Base-by-base conservation (phyloP, 192 early-diverging fungal genomes). In the Jimgerdemannia lactiflua region DNA sequence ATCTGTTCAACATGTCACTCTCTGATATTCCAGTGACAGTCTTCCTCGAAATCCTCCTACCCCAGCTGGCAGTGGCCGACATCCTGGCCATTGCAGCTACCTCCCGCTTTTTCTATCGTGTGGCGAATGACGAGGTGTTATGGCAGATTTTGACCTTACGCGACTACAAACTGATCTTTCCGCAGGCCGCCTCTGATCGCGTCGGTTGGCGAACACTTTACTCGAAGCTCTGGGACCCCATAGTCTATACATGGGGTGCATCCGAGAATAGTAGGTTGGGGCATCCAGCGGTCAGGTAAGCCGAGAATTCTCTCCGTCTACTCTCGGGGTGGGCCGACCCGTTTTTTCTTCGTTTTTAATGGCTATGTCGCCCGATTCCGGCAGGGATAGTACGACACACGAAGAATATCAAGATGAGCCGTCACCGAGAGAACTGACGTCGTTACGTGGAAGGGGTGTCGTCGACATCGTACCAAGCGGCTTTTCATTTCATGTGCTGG, bases 401-500 rank as follows among this genome's bases (percentile, higher is more conserved):
- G 29, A 54, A 69, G 0, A n/a, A 19, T 71, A 54, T 44, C 39
- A 3, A 67, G 19, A 67, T 39, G 40, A 70, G 64, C 0, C 41
- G 20, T 17, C 42, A 42, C 81, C 81, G 29, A 39, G 67, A 39
- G 77, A 78, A 42, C 43, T 82, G 42, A 59, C 18, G 3, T 29
- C 67, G 39, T 42, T 82, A 19, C 70, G 72, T 19, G 65, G 71
- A 39, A 82, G 78, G 39, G 66, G 67, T 6, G 76, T 82, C 54
- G 74, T 82, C 3, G 75, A 78, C 68, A 72, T 82, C 39, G 64
- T 74, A 39, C 75, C 81, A 39, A 77, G 77, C 11, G 77, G 77
- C 41, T 82, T 74, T 77, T 82, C 75, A n/a, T 82, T 82, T 64
- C 81, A 82, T 76, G 77, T 71, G 39, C 64, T 82, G 39, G 74